Base-by-base conservation (phyloP, 225 moss, liverwort and hornwort species). In the Ulota crispa region DNA sequence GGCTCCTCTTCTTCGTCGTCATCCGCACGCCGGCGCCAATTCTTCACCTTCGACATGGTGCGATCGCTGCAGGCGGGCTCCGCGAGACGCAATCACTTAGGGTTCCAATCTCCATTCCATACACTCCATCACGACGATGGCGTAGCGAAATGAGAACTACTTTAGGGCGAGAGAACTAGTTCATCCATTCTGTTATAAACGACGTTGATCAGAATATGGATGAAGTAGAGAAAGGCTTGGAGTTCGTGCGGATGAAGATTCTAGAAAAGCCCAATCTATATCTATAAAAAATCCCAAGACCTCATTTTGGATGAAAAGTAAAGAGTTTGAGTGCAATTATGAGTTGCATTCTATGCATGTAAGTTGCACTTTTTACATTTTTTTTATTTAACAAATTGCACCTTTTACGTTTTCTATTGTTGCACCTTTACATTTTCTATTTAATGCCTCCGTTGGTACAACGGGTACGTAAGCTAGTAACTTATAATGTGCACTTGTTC, bases 21-120 rank as follows among this genome's bases (percentile, higher is more conserved):
- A 0, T 91, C 89, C 59, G 83, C 89, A 27, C 91, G 88, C 62
- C 91, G 89, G 27, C 91, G 86, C 91, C 91, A 91, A 70, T 91
- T 91, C 87, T 83, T 91, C 65, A 87, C 89, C 42, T 91, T 91
- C 87, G 88, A 89, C 91, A 91, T 91, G 73, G 81, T 79, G 82
- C 79, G 19, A 31, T 65, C 39, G 72, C 75, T 34, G 64, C 74
- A 63, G 14, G 78, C 82, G 79, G 50, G 76, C 73, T 77, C 82
- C 57, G 64, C 31, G 41, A 66, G 41, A 52, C 32, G 20, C 79
- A 76, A 83, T 47, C 75, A 47, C 86, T 63, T 77, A 87, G 83
- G 83, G 81, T 47, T 84, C 45, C 81, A 52, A 53, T 53, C 78
- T 68, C 73, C 68, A 74, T 37, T 21, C 59, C 67, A 45, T 16